Base-by-base conservation (phyloP, 805 yeast species). In the Debaryomyces prosopidis region DNA sequence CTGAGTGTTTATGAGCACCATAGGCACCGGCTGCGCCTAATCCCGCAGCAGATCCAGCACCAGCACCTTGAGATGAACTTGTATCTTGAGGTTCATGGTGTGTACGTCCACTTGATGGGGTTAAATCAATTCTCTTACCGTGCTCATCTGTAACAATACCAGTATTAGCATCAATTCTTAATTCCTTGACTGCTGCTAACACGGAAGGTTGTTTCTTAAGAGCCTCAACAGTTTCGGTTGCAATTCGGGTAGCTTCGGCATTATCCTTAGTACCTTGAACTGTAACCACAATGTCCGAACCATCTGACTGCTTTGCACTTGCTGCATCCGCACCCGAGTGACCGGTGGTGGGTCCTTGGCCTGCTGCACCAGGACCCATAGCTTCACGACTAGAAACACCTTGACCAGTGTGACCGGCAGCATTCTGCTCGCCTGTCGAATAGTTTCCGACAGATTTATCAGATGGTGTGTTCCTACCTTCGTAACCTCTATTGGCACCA, bases 111-210 rank as follows among this genome's bases (percentile, higher is more conserved):
- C 41, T 27, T n/a, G 39, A 14, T 23, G 28, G 26, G 33, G 3
- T 4, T 30, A 30, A 30, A n/a, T 30, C 33, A 30, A 30, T 30
- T 30, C 33, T 30, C 33, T 35, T 31, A 19, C 64, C 67, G 15
- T 52, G 51, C 41, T 64, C 68, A 45, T 66, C 65, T 19, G 58
- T 50, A 14, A 66, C 60, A 12, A 51, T 45, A 7, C 73, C 73
- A 16, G 65, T 54, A 15, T 37, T 36, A 12, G 66, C 67, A 46
- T 68, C 65, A 17, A 68, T 62, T 40, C 44, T 57, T 40, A 67
- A 50, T 40, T 60, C 65, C 44, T 55, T 53, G 19, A 56, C 58
- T 11, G 44, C 38, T 6, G 47, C 43, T 30, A 64, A 47, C 1
- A 58, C 42, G 27, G 56, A 60, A 9, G 63, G 61, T 15, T 56